Conservation (phyloP, 1,284 basidiomycete species). For the Ganoderma multipileum region DNA sequence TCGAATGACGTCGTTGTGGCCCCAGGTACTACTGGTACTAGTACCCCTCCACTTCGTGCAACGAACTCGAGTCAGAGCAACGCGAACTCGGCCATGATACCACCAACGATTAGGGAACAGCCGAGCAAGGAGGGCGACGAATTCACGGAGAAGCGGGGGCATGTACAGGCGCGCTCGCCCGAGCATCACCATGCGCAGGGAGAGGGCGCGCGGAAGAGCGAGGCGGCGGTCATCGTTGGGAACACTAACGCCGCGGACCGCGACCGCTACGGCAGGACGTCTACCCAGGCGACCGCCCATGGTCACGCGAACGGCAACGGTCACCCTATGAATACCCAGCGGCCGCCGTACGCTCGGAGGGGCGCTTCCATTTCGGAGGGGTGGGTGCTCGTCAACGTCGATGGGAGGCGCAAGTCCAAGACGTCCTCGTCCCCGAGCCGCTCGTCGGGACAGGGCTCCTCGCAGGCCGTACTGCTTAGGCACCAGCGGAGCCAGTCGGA, state of each 20-base stretch:
- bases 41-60: constrained; percentile 6
- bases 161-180: constrained; percentile 30
- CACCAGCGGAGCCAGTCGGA: constrained; percentile 39
- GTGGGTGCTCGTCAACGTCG: constrained; percentile 74
- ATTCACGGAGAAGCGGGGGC: constrained; percentile 31
- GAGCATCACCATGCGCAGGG: constrained; percentile 31
- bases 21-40: background rate
- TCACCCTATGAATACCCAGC: constrained; percentile 4
- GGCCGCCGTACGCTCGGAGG: constrained; percentile 12
- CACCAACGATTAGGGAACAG: constrained; percentile 37
- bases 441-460: constrained; percentile 12
- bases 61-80: constrained; percentile 22
- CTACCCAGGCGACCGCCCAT: background rate
- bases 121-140: constrained; percentile 37
- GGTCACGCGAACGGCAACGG: constrained; percentile 13
- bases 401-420: constrained; percentile 41
- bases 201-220: constrained; percentile 36
- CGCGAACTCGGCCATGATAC: constrained; percentile 29
- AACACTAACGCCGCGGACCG: constrained; percentile 24
- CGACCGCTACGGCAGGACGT: constrained; percentile 10
- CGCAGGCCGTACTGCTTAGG: constrained; percentile 20
- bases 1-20: constrained; percentile 35
- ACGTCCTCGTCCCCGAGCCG: background rate
- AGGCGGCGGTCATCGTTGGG: constrained; percentile 32
- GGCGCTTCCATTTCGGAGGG: constrained; percentile 38